Evolutionary conservation across 345 rosid species (phyloP), one percentile per base, ranked within the genome.

Genomic region (Nasturtium officinale): DNA sequence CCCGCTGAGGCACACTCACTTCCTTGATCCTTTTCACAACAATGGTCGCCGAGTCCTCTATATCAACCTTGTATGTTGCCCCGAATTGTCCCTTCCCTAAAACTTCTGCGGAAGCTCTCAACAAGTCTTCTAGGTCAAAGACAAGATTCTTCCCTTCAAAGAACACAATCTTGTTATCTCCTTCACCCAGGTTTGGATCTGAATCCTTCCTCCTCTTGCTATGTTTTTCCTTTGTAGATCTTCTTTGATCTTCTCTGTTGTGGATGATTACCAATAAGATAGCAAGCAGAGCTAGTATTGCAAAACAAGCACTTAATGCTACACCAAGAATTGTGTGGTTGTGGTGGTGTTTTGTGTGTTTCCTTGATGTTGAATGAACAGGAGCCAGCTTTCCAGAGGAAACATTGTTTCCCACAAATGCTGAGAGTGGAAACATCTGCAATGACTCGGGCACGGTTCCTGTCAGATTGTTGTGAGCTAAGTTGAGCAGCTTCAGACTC

Each of bases 21-120:
- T 95, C 97, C 81, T 90, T 95, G 86, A 95, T 75, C 82, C 99
- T 88, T 86, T 95, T 95, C 32, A 91, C 99, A 7, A 88, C 89
- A 30, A 95, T 90, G 5, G 97, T 91, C 5, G 84, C 85, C 0
- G 89, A 79, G 76, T 95, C 99, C 73, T 90, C 96, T 59, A 95
- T 72, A 57, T 86, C 91, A 1, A 97, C 99, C 80, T 87, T 91
- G 55, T 95, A 95, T 6, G 90, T 86, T 77, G 90, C 85, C 37
- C 98, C 98, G 32, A 86, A 87, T n/a, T 87, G 80, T n/a, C 96
- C 99, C 65, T 95, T 95, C 63, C 96, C 98, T 21, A 91, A 82
- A 71, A 95, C 96, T 85, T 91, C 96, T n/a, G 99, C 98, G 28
- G 98, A 95, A 28, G 99, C 98, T 68, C 96, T 87, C 77, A 91